Evolutionary conservation across 768 basidiomycete genomes (phyloP).

Genomic region (Xerocomus spinulosus): DNA sequence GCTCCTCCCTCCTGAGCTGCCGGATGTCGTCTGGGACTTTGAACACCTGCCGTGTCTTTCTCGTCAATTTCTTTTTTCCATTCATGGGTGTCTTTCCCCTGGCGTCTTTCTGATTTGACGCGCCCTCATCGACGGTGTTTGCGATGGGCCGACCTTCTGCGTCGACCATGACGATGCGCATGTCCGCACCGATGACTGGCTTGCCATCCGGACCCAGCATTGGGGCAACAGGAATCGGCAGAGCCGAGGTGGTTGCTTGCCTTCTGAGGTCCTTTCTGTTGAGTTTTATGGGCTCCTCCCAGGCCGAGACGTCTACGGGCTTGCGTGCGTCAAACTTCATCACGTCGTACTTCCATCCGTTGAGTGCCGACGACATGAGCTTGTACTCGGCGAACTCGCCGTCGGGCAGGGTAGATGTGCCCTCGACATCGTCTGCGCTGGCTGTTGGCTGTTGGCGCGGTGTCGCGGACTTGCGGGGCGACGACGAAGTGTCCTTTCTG

Average conservation of each 20-base stretch:
- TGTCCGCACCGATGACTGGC: constrained; percentile 73
- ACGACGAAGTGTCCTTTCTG: constrained; percentile 26
- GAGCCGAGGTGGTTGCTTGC: constrained; percentile 35
- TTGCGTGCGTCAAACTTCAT: constrained; percentile 86
- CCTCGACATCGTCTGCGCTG: constrained; percentile 46
- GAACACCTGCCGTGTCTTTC: constrained; percentile 81
- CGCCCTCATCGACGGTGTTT: constrained; percentile 28
- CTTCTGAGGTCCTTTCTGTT: constrained; percentile 79
- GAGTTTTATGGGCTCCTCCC: constrained; percentile 75
- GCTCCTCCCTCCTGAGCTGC: constrained; percentile 78
- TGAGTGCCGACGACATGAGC: constrained; percentile 73
- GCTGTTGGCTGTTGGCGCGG: constrained; percentile 39
- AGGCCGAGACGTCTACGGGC: constrained; percentile 60
- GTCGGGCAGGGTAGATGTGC: constrained; percentile 53
- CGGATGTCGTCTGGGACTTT: constrained; percentile 72
- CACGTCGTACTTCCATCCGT: constrained; percentile 88
- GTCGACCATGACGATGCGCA: constrained; percentile 77
- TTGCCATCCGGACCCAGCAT: constrained; percentile 84
- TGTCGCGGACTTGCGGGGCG: constrained; percentile 35
- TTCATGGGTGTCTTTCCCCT: constrained; percentile 43
- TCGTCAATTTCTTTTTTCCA: constrained; percentile 72
- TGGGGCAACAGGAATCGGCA: constrained; percentile 55
- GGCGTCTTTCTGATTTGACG: constrained; percentile 30
- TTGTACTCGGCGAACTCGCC: constrained; percentile 71
- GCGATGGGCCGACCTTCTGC: constrained; percentile 68